Base-by-base conservation (phyloP, 306 rosid genomes). In the Cajanus cajan region DNA sequence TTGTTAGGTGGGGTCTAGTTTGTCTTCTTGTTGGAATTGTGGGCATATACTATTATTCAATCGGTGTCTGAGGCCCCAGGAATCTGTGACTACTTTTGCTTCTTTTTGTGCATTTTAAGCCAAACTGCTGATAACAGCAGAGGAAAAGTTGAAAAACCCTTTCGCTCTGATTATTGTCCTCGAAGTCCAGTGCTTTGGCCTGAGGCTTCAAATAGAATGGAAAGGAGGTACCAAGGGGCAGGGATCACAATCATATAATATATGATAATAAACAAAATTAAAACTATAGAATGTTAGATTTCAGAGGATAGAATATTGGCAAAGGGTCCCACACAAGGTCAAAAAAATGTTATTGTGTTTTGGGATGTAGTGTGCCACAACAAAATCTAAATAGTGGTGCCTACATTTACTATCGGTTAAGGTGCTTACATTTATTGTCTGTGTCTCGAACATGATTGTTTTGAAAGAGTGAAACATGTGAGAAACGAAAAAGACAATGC, bases 1-100 rank as follows among this genome's bases (percentile, higher is more conserved):
- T 68, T 77, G 88, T 75, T 90, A 39, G 94, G 97, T 88, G 91
- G 91, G 89, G 78, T 73, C 68, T 67, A 71, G 50, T 83, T 83
- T 92, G 96, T 94, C 93, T 85, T 84, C 22, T 88, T 82, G 90
- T 82, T 85, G 85, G 84, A 67, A 82, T 82, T 85, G 86, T 73
- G 88, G 90, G 89, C 76, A 80, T 70, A 73, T 83, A 89, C 85
- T 39, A 39, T 65, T 74, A 83, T 84, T 72, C 86, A 85, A 63
- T 72, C 36, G 76, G 68, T 40, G 77, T 22, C 47, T 68, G 74
- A 78, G 70, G 52, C 89, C 54, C 65, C 79, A 13, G 90, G 85
- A 90, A 87, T 79, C 90, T 73, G 91, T 85, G 88, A 84, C 80
- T 41, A 71, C 88, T 86, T 87, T 86, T 77, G 77, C 89, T 86